phyloP scores from a whole-genome alignment of 2,329 filamentous ascomycete genomes.

The Capronia epimyces region DNA sequence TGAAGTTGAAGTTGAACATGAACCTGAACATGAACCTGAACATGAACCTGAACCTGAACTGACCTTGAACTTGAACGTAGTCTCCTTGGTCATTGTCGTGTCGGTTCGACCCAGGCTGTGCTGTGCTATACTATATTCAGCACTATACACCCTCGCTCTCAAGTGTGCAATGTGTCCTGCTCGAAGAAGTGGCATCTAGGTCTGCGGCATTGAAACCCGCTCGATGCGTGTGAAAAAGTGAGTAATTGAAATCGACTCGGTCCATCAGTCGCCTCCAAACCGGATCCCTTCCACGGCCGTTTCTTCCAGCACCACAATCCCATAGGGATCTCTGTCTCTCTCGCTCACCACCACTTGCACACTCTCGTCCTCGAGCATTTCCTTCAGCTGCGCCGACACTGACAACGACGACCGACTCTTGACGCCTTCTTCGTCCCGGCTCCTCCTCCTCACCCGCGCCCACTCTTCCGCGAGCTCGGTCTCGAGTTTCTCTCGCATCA shows the following conservation, averaged over 20 bases:
- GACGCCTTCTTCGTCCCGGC: conserved; percentile 39
- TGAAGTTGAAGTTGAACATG: not conserved
- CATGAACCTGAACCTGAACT: not conserved
- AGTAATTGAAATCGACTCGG: too few relatives aligned
- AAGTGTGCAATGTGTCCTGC: too few relatives aligned
- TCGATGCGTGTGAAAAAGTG: too few relatives aligned
- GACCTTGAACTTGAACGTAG: not conserved
- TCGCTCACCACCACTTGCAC: conserved; percentile 69
- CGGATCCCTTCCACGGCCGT: conserved; percentile 19
- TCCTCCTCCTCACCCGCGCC: conserved; percentile 44
- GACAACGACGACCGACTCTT: conserved; percentile 34
- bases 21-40: not conserved
- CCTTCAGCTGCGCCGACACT: conserved; percentile 39
- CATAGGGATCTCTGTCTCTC: conserved; percentile 81
- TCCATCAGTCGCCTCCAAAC: conserved; percentile 25
- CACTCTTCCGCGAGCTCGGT: conserved; percentile 54
- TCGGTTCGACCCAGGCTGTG: too few relatives aligned
- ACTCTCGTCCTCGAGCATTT: conserved; percentile 49
- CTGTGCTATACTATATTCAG: too few relatives aligned
- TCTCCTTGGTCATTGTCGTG: too few relatives aligned
- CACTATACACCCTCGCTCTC: too few relatives aligned
- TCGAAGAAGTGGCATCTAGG: too few relatives aligned
- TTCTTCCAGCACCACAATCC: conserved; percentile 53
- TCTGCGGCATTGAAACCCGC: too few relatives aligned
- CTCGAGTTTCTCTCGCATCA: conserved; percentile 63